Evolutionary conservation across 2,329 filamentous ascomycete species (phyloP).

Genomic region (Pyricularia pennisetigena): DNA sequence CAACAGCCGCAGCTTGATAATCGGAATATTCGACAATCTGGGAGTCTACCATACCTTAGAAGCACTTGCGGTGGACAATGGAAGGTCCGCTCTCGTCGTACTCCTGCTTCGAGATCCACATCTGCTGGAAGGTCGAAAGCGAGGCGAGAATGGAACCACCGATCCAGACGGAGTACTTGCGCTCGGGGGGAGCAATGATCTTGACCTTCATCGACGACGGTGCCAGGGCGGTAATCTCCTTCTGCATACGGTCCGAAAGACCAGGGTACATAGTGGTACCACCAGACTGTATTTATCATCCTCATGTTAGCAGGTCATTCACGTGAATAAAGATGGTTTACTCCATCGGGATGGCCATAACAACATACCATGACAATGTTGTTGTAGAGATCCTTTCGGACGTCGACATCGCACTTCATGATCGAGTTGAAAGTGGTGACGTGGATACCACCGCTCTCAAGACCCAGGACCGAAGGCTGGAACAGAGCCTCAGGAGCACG

Average conservation of each 20-base stretch:
- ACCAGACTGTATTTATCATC: slow-evolving; percentile 63
- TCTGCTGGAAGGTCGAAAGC: slow-evolving; percentile 99
- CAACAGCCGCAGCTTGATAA: not conserved
- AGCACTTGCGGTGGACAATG: slow-evolving; percentile 99
- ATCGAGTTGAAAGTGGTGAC: slow-evolving; percentile 99
- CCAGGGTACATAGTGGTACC: slow-evolving; percentile 99
- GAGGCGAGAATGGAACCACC: slow-evolving; percentile 99
- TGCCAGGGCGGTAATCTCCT: slow-evolving; percentile 99
- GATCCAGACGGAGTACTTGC: slow-evolving; percentile 99
- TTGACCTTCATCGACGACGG: slow-evolving; percentile 99
- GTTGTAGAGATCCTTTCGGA: slow-evolving; percentile 99
- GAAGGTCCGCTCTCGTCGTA: slow-evolving; percentile 99
- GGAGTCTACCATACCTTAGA: slow-evolving; percentile 61
- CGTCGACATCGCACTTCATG: slow-evolving; percentile 99
- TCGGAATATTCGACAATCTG: no score
- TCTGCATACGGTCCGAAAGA: slow-evolving; percentile 99
- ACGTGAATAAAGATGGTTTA: not conserved
- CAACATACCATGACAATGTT: slow-evolving; percentile 99
- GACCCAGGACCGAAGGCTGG: slow-evolving; percentile 96
- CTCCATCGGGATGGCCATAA: not conserved
- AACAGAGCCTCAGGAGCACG: slow-evolving; percentile 98
- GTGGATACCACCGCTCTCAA: slow-evolving; percentile 98
- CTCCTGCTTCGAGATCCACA: slow-evolving; percentile 99
- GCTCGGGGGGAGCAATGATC: slow-evolving; percentile 99
- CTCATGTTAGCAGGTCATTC: slow-evolving; percentile 1